Base-by-base conservation (phyloP, 345 rosid genomes). In the Aquilaria sinensis region DNA sequence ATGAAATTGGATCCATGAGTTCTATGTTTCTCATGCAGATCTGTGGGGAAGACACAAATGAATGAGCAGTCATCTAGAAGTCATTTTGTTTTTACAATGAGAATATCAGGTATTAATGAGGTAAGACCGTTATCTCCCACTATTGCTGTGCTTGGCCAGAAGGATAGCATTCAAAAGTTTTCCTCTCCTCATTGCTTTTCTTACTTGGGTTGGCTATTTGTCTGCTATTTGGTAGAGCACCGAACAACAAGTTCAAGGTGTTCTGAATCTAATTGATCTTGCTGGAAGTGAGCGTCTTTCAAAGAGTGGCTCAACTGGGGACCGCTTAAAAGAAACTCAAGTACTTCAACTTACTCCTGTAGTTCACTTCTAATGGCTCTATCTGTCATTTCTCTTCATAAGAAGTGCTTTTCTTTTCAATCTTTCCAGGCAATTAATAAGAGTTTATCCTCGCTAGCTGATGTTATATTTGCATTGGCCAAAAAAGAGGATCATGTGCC, bases 211-310 rank as follows among this genome's bases (percentile, higher is more conserved):
- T 61, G 43, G 62, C 68, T 55, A 62, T 59, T 52, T 43, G 30
- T 51, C 58, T 23, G 0, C 47, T 61, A 11, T 66, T 67, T 49
- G 60, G 16, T 63, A 94, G 99, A 81, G 89, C 77, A 94, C 95
- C 4, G 99, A 94, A 67, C 99, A 94, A 71, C 96, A 90, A 75
- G 90, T 86, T 59, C 99, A 94, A 80, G 95, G 99, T 16, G 82
- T 94, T 63, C 64, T 94, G 83, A 94, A 94, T 85, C 90, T 94
- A 47, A 90, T 94, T 63, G 99, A 94, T 82, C 95, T 94, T 69
- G 99, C 99, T 49, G 99, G 99, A 58, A 94, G 99, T 52, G 99
- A 94, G 74, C 97, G 99, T 29, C 92, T 94, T 53, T 86, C 95
- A 0, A 94, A 83, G 83, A 94, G 99, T 70, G 96, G 99, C 31